A percentile compares a stretch with the other conserved stretches of the same genome.
Evolutionary conservation across 495 filamentous ascomycete genomes (phyloP).

Genomic region (Aspergillus mulundensis): DNA sequence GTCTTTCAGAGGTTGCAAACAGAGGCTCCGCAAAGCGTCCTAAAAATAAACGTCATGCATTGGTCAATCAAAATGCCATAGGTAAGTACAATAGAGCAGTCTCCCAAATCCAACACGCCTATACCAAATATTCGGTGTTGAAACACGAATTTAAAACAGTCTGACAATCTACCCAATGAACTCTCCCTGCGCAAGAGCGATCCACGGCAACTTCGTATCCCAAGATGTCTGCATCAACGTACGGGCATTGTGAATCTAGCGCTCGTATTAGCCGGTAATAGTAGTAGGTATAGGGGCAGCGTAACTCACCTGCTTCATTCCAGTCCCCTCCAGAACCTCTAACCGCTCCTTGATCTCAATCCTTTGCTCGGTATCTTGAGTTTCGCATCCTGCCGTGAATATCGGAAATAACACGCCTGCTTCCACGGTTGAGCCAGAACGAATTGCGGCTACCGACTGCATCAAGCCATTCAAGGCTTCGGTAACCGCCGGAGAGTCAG

Average conservation of each 20-base stretch:
- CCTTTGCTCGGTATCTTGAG: constrained; percentile 50
- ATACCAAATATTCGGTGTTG: background rate
- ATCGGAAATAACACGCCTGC: constrained; percentile 76
- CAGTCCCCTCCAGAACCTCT: constrained; percentile 65
- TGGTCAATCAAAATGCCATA: background rate
- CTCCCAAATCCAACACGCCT: background rate
- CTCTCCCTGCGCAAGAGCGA: constrained; percentile 39
- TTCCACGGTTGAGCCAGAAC: constrained; percentile 65
- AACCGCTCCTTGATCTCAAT: constrained; percentile 63
- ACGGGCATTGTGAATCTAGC: constrained; percentile 43
- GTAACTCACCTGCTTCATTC: constrained; percentile 64
- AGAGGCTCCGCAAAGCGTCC: too few species aligned
- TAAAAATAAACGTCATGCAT: too few species aligned
- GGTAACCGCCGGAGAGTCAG: constrained; percentile 55
- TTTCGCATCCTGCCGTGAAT: constrained; percentile 81
- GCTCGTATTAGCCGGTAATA: background rate
- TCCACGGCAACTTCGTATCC: constrained; percentile 40
- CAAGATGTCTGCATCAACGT: constrained; percentile 43
- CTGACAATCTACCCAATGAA: constrained; percentile 35
- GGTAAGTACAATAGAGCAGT: background rate
- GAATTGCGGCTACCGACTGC: constrained; percentile 56
- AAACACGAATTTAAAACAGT: background rate
- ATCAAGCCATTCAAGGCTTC: constrained; percentile 62
- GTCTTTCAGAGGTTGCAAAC: too few species aligned
- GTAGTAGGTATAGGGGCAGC: background rate